These are phyloP conservation scores for Pyricularia pennisetigena DNA, from an alignment of 2,329 filamentous ascomycete genomes.

Conservation along the genomic window DNA sequence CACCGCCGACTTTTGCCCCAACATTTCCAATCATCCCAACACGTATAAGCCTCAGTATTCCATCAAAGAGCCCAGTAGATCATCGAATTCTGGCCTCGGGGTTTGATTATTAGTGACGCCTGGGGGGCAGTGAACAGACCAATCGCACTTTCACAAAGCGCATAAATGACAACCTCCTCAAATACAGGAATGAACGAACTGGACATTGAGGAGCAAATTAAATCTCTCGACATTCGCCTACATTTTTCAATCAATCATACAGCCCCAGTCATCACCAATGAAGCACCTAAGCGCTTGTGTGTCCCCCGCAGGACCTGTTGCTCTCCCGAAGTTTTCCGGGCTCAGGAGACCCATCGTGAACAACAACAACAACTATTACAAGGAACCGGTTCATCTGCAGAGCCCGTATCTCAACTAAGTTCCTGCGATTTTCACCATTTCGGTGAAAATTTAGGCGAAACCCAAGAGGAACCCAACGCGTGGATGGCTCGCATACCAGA, in stretches of 20 bases:
- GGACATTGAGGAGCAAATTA: not conserved
- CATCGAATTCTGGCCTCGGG: not conserved
- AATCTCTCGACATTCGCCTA: not conserved
- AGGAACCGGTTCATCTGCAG: not conserved
- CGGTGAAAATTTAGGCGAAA: not conserved
- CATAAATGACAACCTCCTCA: not conserved
- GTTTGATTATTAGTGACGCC: not conserved
- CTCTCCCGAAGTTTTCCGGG: not conserved
- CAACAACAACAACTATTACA: not conserved
- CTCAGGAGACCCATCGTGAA: not conserved
- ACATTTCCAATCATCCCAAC: not conserved
- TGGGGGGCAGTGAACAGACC: not conserved
- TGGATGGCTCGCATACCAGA: slow-evolving; percentile 58
- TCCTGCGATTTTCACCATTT: not conserved
- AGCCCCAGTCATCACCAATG: not conserved
- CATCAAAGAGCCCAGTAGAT: not conserved
- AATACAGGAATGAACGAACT: not conserved
- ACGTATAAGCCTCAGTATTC: not conserved
- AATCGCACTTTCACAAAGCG: not conserved
- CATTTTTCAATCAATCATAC: not conserved
- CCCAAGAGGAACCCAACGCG: slow-evolving; percentile 8
- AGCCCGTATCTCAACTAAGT: not conserved
- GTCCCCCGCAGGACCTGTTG: not conserved
- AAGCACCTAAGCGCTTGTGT: not conserved
- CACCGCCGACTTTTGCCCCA: not conserved